Evolutionary conservation across 495 filamentous ascomycete species (phyloP), one percentile per base, ranked within the genome.

Genomic region (Lichina pygmaea): DNA sequence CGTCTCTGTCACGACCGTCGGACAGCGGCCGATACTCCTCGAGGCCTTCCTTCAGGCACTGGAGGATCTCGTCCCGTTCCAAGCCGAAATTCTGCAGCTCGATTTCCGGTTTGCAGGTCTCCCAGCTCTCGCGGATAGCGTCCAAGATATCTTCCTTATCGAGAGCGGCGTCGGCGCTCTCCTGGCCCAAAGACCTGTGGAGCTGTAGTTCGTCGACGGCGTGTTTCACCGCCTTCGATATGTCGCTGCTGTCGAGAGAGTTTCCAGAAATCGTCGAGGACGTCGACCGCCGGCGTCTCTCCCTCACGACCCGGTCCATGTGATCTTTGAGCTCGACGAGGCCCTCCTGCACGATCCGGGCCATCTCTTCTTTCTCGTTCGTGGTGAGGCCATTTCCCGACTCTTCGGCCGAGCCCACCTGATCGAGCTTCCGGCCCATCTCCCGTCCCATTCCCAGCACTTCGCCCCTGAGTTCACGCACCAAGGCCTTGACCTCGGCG

Each of bases 401-500:
- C 10, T 62, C 58, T 15, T 64, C 63, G 32, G 58, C 56, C 33
- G 57, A 54, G 32, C 73, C 68, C 2, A 68, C 64, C 40, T 81
- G 69, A 45, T 93, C 82, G 3, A 94, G 64, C 53, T 79, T 75
- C n/a, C 79, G 72, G 32, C 77, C 83, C 31, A 94, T 67, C 51
- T 93, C 77, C 46, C 84, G 66, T 6, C 84, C 83, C 86, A 94
- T 93, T 5, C 81, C 84, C 2, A 94, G 70, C 7, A 95, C 85
- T 54, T 95, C 86, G 10, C 85, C 81, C 13, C 86, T 76, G 36
- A 97, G 65, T 51, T 94, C 86, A 38, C 82, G 75, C 10, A 93
- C 78, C 12, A 91, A 62, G 3, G 78, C 75, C 59, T 94, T 97
- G 36, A 93, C 81, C 57, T 92, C 81, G 46, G 80, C 77, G 6